Percentiles rank a stretch among this genome's conserved stretches.
Conservation (phyloP, 148 eudicot genomes). For the Rhododendron henanense region DNA sequence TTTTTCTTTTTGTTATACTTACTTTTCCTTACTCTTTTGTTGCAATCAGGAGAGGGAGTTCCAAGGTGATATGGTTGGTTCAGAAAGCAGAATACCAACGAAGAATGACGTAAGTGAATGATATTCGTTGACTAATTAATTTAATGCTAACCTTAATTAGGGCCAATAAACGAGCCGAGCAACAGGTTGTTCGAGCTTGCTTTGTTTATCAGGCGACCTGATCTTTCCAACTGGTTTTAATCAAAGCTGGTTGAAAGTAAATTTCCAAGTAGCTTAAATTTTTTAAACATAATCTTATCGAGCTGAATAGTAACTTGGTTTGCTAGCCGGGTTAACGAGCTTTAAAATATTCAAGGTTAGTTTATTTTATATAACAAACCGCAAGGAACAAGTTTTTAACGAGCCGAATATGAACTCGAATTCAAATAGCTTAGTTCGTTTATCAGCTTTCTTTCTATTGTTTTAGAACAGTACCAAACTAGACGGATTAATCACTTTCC, state of each 20-base stretch:
- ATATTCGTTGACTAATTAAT: background rate
- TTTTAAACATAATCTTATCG: background rate
- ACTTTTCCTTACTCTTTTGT: background rate
- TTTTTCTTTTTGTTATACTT: background rate
- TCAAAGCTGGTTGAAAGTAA: background rate
- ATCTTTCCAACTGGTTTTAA: background rate
- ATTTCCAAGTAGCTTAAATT: background rate
- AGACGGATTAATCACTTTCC: too few species aligned
- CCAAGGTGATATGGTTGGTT: background rate
- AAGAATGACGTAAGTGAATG: background rate
- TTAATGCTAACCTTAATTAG: background rate
- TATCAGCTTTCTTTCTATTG: background rate
- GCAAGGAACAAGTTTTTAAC: background rate
- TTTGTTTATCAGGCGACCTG: background rate
- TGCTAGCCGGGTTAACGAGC: background rate
- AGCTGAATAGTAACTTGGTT: background rate
- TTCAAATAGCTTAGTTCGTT: background rate
- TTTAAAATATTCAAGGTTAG: background rate
- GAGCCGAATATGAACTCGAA: background rate
- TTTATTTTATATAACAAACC: background rate
- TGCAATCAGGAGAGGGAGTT: background rate
- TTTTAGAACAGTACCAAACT: background rate
- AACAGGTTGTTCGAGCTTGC: background rate
- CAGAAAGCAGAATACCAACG: background rate
- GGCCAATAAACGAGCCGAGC: background rate